A percentile compares a stretch with the other conserved stretches of the same genome.
Evolutionary conservation across 352 stramenopile species (phyloP).

Genomic region (Phytophthora uliginosa): DNA sequence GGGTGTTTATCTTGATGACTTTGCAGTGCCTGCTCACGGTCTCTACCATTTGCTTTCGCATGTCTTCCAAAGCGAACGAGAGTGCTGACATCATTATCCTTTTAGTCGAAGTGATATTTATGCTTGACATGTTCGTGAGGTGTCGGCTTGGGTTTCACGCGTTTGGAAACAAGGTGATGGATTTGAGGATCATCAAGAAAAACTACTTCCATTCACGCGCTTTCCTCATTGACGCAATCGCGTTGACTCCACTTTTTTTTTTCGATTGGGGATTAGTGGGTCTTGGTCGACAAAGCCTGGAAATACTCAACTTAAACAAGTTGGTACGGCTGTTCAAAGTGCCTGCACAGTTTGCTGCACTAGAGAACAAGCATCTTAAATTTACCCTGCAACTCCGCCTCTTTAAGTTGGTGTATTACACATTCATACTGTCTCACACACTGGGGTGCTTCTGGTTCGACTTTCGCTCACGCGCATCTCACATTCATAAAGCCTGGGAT

Average conservation of each 20-base stretch:
- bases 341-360: constrained; percentile 52
- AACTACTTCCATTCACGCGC: constrained; percentile 58
- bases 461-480: constrained; percentile 41
- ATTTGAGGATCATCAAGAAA: constrained; percentile 41
- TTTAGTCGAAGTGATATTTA: constrained; percentile 58
- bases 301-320: constrained; percentile 80
- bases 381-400: constrained; percentile 67
- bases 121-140: constrained; percentile 65
- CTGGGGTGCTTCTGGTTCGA: constrained; percentile 77
- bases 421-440: constrained; percentile 66
- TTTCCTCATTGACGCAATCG: constrained; percentile 59
- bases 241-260: constrained; percentile 60
- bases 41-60: constrained; percentile 58
- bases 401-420: constrained; percentile 85
- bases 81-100: constrained; percentile 39
- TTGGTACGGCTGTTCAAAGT: constrained; percentile 68
- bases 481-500: constrained; percentile 16
- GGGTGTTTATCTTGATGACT: constrained; percentile 64
- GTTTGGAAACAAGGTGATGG: constrained; percentile 83
- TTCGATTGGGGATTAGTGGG: constrained; percentile 51
- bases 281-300: constrained; percentile 16
- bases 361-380: constrained; percentile 77
- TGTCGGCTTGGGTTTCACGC: constrained; percentile 67
- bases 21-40: constrained; percentile 55
- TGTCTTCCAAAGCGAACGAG: constrained; percentile 6